Conservation (phyloP, 1,284 basidiomycete genomes). For the Sporisorium reilianum region DNA sequence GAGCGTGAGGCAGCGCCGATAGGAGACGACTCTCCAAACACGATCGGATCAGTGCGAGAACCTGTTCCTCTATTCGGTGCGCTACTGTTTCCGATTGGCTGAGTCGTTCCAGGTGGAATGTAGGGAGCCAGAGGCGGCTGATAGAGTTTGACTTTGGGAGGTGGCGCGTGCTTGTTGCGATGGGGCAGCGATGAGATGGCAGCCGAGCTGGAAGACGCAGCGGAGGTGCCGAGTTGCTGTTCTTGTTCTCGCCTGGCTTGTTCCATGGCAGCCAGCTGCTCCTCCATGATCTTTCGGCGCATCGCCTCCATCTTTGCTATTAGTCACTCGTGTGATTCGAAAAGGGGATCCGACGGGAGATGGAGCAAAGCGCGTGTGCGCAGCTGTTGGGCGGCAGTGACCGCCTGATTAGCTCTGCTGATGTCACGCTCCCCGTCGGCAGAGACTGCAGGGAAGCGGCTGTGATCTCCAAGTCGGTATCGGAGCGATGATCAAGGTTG, state of each 20-base stretch:
- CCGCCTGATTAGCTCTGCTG: too few relatives aligned
- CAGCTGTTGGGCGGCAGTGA: not conserved
- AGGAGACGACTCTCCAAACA: slow-evolving; percentile 42
- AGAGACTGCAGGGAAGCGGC: too few relatives aligned
- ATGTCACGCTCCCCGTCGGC: too few relatives aligned
- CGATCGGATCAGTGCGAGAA: slow-evolving; percentile 37
- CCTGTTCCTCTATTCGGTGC: slow-evolving; percentile 19
- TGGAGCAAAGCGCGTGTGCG: not conserved
- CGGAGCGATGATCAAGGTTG: not conserved
- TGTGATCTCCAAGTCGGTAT: too few relatives aligned
- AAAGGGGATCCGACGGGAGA: not conserved
- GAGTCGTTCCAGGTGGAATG: too few relatives aligned
- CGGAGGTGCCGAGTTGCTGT: slow-evolving; percentile 3
- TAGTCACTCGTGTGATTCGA: too few relatives aligned
- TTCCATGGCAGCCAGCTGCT: slow-evolving; percentile 45
- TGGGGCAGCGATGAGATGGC: slow-evolving; percentile 38
- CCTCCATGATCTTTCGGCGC: slow-evolving; percentile 50
- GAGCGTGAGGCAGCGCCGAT: slow-evolving; percentile 15
- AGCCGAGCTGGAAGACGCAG: slow-evolving; percentile 8
- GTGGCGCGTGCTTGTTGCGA: slow-evolving; percentile 50
- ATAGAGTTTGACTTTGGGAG: slow-evolving; percentile 52
- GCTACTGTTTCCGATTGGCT: not conserved
- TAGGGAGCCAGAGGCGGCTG: slow-evolving; percentile 36
- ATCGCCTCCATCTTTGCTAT: slow-evolving; percentile 44
- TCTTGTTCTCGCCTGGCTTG: slow-evolving; percentile 32